These are phyloP conservation scores for Chlamydomonas sp. DNA, from an alignment of 139 green algal genomes.

Conservation along the genomic window DNA sequence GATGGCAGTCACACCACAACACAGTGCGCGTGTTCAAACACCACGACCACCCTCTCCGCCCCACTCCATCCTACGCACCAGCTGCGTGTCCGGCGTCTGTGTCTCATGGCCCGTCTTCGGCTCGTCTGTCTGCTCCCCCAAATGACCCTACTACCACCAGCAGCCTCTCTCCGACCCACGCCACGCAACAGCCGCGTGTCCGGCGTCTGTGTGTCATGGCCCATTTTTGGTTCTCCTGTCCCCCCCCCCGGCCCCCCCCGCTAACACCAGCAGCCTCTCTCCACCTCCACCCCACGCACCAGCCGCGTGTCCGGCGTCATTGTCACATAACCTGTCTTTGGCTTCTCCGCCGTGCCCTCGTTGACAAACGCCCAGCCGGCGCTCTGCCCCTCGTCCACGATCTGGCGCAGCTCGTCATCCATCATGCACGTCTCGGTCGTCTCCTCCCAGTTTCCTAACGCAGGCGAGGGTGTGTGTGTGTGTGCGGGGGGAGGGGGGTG, in stretches of 20 bases:
- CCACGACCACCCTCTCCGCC: background rate
- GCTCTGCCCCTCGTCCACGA: background rate
- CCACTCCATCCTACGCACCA: background rate
- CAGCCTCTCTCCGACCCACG: too few relatives aligned
- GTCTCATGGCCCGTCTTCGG: background rate
- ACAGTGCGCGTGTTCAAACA: too few relatives aligned
- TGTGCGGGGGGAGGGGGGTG: too few relatives aligned
- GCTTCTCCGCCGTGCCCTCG: conserved; percentile 15
- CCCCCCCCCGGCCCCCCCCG: background rate
- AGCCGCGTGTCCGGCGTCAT: too few relatives aligned
- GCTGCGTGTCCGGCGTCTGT: too few relatives aligned
- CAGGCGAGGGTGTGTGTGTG: too few relatives aligned
- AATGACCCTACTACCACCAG: too few relatives aligned
- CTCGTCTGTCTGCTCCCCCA: conserved; percentile 6
- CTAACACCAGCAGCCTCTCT: background rate
- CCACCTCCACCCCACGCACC: background rate
- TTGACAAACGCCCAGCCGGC: conserved; percentile 11
- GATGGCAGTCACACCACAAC: too few relatives aligned
- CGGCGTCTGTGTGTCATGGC: background rate
- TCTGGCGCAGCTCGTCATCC: background rate
- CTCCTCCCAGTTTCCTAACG: conserved; percentile 14
- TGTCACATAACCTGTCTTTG: background rate
- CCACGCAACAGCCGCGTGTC: too few relatives aligned
- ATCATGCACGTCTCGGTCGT: conserved; percentile 9
- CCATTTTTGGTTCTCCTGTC: background rate